Evolutionary conservation across 225 moss, liverwort and hornwort species (phyloP).

Genomic region (Neckera pumila): DNA sequence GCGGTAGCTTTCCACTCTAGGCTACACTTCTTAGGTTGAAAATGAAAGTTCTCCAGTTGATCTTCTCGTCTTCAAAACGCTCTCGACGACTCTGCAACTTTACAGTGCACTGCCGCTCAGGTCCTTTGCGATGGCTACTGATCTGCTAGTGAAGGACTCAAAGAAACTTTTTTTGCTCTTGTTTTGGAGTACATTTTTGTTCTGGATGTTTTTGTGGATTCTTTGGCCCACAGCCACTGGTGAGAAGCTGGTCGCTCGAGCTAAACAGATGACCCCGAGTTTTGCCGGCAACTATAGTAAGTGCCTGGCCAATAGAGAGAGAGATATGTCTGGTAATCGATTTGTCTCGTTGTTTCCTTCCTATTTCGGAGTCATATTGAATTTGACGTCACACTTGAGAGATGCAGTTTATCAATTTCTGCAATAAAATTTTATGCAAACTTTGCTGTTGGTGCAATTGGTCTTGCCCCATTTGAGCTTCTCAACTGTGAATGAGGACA

Average conservation of each 20-base stretch:
- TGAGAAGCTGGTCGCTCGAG: neutral
- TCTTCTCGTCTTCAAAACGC: neutral
- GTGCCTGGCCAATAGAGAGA: neutral
- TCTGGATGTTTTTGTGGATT: constrained; percentile 11
- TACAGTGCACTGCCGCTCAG: neutral
- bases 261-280: neutral
- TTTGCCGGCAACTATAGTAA: constrained; percentile 1
- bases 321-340: neutral
- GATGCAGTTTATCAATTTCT: neutral
- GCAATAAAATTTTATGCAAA: neutral
- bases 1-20: neutral
- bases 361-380: neutral
- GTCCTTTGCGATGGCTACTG: constrained; percentile 1
- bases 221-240: neutral
- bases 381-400: neutral
- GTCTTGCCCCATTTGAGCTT: neutral
- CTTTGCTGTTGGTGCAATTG: neutral
- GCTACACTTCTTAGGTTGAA: neutral
- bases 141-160: constrained; percentile 12
- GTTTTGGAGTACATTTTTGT: constrained; percentile 1
- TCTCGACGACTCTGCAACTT: neutral
- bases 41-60: neutral
- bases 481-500: neutral
- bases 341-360: neutral
- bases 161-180: constrained; percentile 14